Percentiles rank a stretch among this genome's conserved stretches.
Conservation (phyloP, 1,139 yeast species). For the Pneumocystis oryctolagi region DNA sequence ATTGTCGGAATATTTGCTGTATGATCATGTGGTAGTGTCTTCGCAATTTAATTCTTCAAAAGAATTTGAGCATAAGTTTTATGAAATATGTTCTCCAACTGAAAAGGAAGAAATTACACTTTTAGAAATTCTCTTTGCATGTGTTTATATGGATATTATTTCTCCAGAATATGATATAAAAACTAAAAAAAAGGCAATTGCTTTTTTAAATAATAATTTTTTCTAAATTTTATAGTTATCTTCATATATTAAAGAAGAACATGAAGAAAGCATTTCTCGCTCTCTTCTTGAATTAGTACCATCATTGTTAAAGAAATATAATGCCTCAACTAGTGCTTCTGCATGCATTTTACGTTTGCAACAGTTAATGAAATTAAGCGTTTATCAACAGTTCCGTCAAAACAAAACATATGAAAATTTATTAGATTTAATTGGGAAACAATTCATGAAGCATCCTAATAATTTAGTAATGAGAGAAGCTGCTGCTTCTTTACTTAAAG, state of each 20-base stretch:
- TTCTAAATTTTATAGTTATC: slow-evolving; percentile 7
- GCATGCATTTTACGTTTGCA: slow-evolving; percentile 19
- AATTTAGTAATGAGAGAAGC: slow-evolving; percentile 11
- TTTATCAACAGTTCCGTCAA: slow-evolving; percentile 19
- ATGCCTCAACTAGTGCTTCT: slow-evolving; percentile 19
- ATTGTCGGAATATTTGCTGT: slow-evolving; percentile 18
- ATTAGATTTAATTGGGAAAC: slow-evolving; percentile 16
- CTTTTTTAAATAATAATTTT: neutral
- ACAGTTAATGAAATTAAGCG: slow-evolving; percentile 19
- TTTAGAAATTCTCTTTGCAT: slow-evolving; percentile 22
- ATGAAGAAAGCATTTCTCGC: slow-evolving; percentile 16
- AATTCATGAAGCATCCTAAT: slow-evolving; percentile 16
- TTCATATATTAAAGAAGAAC: slow-evolving; percentile 15
- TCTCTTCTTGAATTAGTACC: slow-evolving; percentile 18
- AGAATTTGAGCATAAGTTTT: slow-evolving; percentile 1
- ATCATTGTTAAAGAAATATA: slow-evolving; percentile 19
- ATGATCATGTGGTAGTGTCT: slow-evolving; percentile 15
- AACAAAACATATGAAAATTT: slow-evolving; percentile 18
- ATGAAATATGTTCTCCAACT: slow-evolving; percentile 12
- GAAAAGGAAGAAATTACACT: slow-evolving; percentile 19
- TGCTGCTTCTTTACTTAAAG: slow-evolving; percentile 7
- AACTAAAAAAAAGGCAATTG: slow-evolving; percentile 6
- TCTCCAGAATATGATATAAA: slow-evolving; percentile 3
- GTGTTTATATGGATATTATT: slow-evolving; percentile 16
- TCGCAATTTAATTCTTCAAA: slow-evolving; percentile 12